Percentiles rank a stretch among this genome's conserved stretches.
Evolutionary conservation across 495 filamentous ascomycete species (phyloP).

Genomic region (Penicillium fimorum): DNA sequence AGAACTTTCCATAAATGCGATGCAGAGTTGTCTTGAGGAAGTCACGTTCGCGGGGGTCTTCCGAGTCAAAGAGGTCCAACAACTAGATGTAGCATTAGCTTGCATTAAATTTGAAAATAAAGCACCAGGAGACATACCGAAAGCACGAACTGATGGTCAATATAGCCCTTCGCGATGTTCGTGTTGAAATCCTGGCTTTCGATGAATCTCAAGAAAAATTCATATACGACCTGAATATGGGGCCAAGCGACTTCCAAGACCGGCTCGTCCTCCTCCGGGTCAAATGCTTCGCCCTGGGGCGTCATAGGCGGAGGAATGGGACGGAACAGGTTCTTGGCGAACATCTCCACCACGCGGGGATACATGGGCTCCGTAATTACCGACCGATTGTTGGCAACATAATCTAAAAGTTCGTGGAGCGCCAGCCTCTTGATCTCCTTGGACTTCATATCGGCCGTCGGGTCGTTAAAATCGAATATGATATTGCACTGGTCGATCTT

Average conservation of each 20-base stretch:
- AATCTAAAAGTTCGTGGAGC: constrained; percentile 94
- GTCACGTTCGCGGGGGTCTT: constrained; percentile 95
- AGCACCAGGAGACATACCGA: constrained; percentile 53
- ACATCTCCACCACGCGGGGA: constrained; percentile 97
- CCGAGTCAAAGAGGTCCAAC: constrained; percentile 97
- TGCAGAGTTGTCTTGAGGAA: constrained; percentile 98
- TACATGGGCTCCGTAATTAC: constrained; percentile 99
- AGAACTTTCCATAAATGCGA: constrained; percentile 98
- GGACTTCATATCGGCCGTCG: constrained; percentile 98
- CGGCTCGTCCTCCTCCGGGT: constrained; percentile 97
- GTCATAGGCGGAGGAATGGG: constrained; percentile 97
- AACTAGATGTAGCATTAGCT: constrained; percentile 47
- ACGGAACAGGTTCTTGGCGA: constrained; percentile 96
- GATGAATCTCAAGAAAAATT: constrained; percentile 98
- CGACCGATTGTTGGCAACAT: constrained; percentile 96
- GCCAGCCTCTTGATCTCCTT: constrained; percentile 99
- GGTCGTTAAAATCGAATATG: constrained; percentile 99
- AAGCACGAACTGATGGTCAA: constrained; percentile 96
- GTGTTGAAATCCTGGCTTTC: constrained; percentile 99
- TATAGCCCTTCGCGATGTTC: constrained; percentile 98
- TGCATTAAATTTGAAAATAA: neutral
- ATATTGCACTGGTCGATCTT: constrained; percentile 99
- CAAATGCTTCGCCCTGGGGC: constrained; percentile 96
- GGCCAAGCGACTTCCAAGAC: constrained; percentile 99
- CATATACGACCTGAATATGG: constrained; percentile 98